Conservation (phyloP, 441 rosid genomes). For the Pelargonium australe region DNA sequence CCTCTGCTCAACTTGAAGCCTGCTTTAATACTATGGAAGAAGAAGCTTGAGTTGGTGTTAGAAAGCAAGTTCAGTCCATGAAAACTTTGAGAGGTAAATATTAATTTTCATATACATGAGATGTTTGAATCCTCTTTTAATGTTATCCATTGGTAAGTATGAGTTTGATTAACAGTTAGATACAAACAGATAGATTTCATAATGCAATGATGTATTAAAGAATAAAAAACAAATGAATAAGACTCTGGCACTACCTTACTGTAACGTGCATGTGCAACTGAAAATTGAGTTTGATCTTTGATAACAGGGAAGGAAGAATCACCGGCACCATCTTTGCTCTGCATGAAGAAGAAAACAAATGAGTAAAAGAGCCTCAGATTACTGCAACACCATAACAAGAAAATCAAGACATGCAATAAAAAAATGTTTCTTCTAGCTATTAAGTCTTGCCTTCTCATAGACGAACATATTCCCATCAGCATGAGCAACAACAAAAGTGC, state of each 20-base stretch:
- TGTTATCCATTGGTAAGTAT: background rate
- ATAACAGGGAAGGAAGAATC: slow-evolving; percentile 84
- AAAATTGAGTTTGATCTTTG: slow-evolving; percentile 83
- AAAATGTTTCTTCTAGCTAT: slow-evolving; percentile 3
- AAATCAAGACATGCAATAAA: background rate
- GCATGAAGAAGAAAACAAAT: slow-evolving; percentile 17
- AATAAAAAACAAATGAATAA: slow-evolving; percentile 7
- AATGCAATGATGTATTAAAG: background rate
- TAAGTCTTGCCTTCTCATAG: slow-evolving; percentile 83
- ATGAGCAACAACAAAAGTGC: slow-evolving; percentile 88
- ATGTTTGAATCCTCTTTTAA: too few relatives aligned
- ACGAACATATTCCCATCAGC: slow-evolving; percentile 88
- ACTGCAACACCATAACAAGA: slow-evolving; percentile 10
- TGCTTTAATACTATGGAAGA: too few relatives aligned
- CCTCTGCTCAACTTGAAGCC: too few relatives aligned
- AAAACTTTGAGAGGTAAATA: too few relatives aligned
- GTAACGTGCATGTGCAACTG: slow-evolving; percentile 83
- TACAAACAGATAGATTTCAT: background rate
- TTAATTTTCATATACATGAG: too few relatives aligned
- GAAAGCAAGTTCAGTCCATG: too few relatives aligned
- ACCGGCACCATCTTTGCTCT: slow-evolving; percentile 81
- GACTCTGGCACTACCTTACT: slow-evolving; percentile 55
- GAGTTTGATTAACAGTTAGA: slow-evolving; percentile 5
- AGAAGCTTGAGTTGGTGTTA: too few relatives aligned
- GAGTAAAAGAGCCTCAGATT: slow-evolving; percentile 3